These are phyloP conservation scores for Umbelopsis isabellina DNA, from an alignment of 192 early-diverging fungal genomes.

Conservation along the genomic window DNA sequence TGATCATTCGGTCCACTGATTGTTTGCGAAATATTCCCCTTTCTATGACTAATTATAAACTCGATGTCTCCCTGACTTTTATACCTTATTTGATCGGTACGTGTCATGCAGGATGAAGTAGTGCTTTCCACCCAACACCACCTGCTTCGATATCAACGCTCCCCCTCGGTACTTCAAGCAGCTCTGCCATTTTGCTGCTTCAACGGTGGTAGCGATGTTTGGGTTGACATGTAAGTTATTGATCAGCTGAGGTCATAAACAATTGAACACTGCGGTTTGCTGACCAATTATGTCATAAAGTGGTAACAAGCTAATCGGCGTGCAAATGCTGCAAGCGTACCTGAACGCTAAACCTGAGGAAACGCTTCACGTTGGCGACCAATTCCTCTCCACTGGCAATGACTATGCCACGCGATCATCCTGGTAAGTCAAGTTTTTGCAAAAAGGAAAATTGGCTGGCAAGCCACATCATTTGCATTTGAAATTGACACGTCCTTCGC, in stretches of 20 bases:
- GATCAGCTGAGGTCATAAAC: background rate
- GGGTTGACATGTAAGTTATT: slow-evolving; percentile 79
- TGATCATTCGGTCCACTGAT: background rate
- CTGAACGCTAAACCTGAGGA: slow-evolving; percentile 59
- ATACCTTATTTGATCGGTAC: background rate
- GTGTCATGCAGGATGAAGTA: slow-evolving; percentile 67
- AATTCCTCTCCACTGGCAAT: slow-evolving; percentile 91
- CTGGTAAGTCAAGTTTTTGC: slow-evolving; percentile 41
- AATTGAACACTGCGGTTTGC: background rate
- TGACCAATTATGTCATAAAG: slow-evolving; percentile 19
- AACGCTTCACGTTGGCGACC: slow-evolving; percentile 87
- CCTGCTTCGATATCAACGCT: slow-evolving; percentile 58
- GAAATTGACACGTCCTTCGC: background rate
- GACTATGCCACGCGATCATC: slow-evolving; percentile 83
- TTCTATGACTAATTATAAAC: background rate
- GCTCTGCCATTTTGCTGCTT: slow-evolving; percentile 91
- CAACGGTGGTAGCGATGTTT: slow-evolving; percentile 89
- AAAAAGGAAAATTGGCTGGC: background rate
- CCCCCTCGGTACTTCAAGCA: slow-evolving; percentile 52
- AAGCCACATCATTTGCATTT: background rate
- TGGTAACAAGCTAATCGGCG: slow-evolving; percentile 94
- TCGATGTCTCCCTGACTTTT: background rate
- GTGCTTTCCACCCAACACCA: slow-evolving; percentile 76
- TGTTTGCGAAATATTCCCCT: background rate
- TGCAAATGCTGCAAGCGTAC: slow-evolving; percentile 74